Evolutionary conservation across 805 yeast species (phyloP), one percentile per base, ranked within the genome.

Genomic region (Sugiyamaella mastotermitis): DNA sequence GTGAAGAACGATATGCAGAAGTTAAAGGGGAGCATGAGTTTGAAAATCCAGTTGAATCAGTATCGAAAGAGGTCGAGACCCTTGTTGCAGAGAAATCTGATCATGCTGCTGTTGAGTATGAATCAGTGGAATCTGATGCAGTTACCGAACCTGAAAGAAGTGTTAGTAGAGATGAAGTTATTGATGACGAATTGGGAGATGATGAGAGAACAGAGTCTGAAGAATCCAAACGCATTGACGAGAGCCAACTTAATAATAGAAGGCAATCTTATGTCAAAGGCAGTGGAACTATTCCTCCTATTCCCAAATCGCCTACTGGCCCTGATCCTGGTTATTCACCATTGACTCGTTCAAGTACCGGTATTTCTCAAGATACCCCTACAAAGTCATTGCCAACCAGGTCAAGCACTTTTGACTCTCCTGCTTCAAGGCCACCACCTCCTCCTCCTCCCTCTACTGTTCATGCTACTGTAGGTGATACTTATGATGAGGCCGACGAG

Each of bases 401-500:
- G 47, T 16, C 16, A 16, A 15, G 17, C 28, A 36, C 40, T 13
- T 28, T 36, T 21, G 35, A 36, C n/a, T 36, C 45, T 5, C 41
- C 50, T n/a, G 11, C 41, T 13, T 19, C 37, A 5, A 27, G 40
- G 13, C 40, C 45, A 11, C 40, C 51, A 26, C 33, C 35, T 3
- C 41, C 49, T 6, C 36, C 46, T 6, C 41, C 43, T 10, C 42
- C 51, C 11, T 14, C 27, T 3, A 22, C 11, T 33, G 36, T 11
- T 21, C 7, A 16, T 3, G 7, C 9, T 14, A 34, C 60, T 32
- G 64, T 62, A 7, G 71, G 83, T 1, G 83, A 78, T 39, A 82
- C 83, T 0, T 84, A 80, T 50, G 83, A 74, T 36, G 73, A 68
- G 37, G 57, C 61, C 0, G 57, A 50, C 31, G 46, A 49, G 18